phyloP scores from a whole-genome alignment of 1,139 yeast species.

The Keqinozyma sinolaborantium region DNA sequence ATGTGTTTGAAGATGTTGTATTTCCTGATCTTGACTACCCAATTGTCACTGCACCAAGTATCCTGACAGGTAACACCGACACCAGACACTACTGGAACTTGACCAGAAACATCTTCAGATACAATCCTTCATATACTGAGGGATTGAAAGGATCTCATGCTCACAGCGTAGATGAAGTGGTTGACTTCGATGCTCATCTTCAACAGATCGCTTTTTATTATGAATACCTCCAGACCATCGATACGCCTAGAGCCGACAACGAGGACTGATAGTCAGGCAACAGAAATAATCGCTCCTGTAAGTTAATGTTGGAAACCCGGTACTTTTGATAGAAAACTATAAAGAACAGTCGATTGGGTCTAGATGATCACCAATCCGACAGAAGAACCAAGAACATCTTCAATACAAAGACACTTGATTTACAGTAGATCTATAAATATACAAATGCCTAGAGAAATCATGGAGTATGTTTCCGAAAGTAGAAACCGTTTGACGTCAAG shows the following conservation, averaged over 20 bases:
- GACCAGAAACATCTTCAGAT: constrained; percentile 71
- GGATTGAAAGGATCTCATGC: constrained; percentile 18
- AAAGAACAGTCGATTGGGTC: no score
- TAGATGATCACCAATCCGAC: no score
- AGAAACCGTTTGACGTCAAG: no score
- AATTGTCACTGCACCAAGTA: constrained; percentile 57
- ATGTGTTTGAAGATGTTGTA: constrained; percentile 40
- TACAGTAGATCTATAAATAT: no score
- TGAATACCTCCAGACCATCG: constrained; percentile 24
- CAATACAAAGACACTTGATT: no score
- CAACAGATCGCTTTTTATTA: constrained; percentile 41
- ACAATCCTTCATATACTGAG: constrained; percentile 34
- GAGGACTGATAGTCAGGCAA: no score
- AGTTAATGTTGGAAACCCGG: no score
- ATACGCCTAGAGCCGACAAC: constrained; percentile 17
- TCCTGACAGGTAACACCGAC: constrained; percentile 83
- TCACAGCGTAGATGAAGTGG: constrained; percentile 42
- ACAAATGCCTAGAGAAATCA: no score
- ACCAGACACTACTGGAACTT: constrained; percentile 75
- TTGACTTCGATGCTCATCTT: constrained; percentile 35
- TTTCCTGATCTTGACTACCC: constrained; percentile 32
- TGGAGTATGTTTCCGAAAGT: no score
- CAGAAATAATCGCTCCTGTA: no score
- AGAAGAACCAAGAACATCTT: no score
- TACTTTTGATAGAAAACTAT: no score